Evolutionary conservation across 495 filamentous ascomycete genomes (phyloP), one percentile per base, ranked within the genome.

Genomic region (Xylaria acuta): DNA sequence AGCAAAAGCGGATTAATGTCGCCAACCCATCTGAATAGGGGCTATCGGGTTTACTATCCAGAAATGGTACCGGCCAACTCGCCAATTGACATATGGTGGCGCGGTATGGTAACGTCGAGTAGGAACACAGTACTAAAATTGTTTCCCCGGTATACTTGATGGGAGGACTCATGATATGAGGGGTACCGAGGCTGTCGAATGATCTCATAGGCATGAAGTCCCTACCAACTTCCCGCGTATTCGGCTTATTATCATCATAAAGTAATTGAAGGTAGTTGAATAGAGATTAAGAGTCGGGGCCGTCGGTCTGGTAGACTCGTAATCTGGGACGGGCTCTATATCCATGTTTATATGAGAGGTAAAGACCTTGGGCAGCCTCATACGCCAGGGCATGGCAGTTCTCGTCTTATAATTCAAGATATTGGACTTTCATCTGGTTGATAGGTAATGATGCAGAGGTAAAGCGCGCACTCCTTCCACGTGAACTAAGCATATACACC

Each of bases 41-140:
- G 32, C 22, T 11, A n/a, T 32, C 7, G 27, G 41, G 18, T 49
- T 65, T 34, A 38, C 8, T 12, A 60, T 22, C 41, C n/a, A 34
- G 63, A 65, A 65, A 32, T 47, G 16, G 25, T 36, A 60, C 58
- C 4, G 53, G 25, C 27, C 60, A 64, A 45, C 27, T 66, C 45
- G 20, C 27, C 27, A 66, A 30, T 32, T 16, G 25, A 65, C 38
- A 45, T 2, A 36, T 30, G 30, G 3, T 20, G 20, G 32, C 30
- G 16, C 32, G 18, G 27, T n/a, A 45, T 40, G 22, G 38, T 25
- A 27, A 43, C 16, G 27, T 30, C 16, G 41, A 30, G 14, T 14
- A 47, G 30, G 47, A 51, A 67, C 64, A 67, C 43, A 51, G 32
- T 18, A 45, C 41, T 45, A 34, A 3, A 41, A 40, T 22, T 25